A percentile compares a stretch with the other conserved stretches of the same genome.
Conservation (phyloP, 2,329 filamentous ascomycete species). For the Arthrobotrys musiformis region DNA sequence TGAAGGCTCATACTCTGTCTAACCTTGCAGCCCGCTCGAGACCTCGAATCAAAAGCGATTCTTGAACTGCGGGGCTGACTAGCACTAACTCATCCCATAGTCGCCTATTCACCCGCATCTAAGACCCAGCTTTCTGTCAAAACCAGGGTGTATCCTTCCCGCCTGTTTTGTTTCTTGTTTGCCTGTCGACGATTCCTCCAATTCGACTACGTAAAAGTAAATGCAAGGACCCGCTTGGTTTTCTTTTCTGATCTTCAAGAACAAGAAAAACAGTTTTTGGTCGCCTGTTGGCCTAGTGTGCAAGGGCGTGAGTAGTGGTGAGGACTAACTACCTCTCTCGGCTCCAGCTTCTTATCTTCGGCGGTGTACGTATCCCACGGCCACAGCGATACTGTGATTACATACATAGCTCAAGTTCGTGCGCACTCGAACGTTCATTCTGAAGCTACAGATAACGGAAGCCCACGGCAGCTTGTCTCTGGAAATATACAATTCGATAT, state of each 20-base stretch:
- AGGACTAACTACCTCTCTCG: background rate
- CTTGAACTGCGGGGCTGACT: slow-evolving; percentile 31
- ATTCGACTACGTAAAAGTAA: slow-evolving; percentile 33
- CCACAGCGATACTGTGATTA: background rate
- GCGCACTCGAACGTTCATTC: background rate
- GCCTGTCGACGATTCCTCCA: background rate
- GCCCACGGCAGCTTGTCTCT: background rate
- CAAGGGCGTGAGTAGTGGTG: background rate
- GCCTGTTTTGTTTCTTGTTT: slow-evolving; percentile 43
- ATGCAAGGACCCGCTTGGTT: slow-evolving; percentile 36
- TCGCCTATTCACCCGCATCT: slow-evolving; percentile 23
- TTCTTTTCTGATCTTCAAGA: slow-evolving; percentile 22
- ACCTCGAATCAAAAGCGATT: background rate
- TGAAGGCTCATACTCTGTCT: background rate
- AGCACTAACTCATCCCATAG: slow-evolving; percentile 14
- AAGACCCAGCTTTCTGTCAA: slow-evolving; percentile 22
- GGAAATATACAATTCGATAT: background rate
- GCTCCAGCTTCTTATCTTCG: background rate
- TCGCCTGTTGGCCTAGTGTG: background rate
- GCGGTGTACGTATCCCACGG: background rate
- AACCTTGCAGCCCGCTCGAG: background rate
- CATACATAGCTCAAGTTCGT: background rate
- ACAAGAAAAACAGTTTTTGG: background rate
- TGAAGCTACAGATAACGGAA: background rate
- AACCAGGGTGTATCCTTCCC: slow-evolving; percentile 40